Conservation (phyloP, 2,329 filamentous ascomycete species). For the Aspergillus ochraceus region DNA sequence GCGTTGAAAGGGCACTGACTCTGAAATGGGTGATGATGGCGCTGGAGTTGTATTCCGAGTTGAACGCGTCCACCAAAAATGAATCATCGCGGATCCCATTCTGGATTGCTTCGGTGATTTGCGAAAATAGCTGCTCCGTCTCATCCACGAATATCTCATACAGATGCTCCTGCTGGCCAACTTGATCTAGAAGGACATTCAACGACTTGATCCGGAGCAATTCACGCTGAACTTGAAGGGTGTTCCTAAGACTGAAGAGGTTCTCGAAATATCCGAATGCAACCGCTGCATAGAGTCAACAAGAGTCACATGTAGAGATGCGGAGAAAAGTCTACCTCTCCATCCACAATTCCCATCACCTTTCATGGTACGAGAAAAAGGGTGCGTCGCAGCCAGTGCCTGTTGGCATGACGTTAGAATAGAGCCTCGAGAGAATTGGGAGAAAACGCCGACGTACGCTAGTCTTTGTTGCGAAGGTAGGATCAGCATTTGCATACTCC, state of each 20-base stretch:
- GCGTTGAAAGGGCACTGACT: slow-evolving; percentile 42
- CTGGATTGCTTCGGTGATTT: slow-evolving; percentile 60
- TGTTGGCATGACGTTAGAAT: slow-evolving; percentile 40
- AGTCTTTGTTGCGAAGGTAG: slow-evolving; percentile 82
- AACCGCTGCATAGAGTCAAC: slow-evolving; percentile 62
- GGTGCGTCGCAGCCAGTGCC: slow-evolving; percentile 80
- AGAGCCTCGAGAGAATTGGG: neutral
- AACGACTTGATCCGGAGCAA: slow-evolving; percentile 69
- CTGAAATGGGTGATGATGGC: slow-evolving; percentile 82
- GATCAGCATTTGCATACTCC: slow-evolving; percentile 87
- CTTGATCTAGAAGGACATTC: slow-evolving; percentile 66
- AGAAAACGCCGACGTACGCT: slow-evolving; percentile 54
- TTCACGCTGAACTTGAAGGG: slow-evolving; percentile 67
- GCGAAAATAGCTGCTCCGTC: slow-evolving; percentile 66
- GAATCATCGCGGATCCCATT: slow-evolving; percentile 56
- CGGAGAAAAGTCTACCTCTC: slow-evolving; percentile 71
- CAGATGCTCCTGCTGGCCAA: slow-evolving; percentile 67
- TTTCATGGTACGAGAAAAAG: slow-evolving; percentile 81
- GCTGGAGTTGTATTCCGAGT: slow-evolving; percentile 65
- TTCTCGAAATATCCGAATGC: slow-evolving; percentile 92
- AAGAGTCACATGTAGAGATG: slow-evolving; percentile 11
- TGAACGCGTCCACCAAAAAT: slow-evolving; percentile 69
- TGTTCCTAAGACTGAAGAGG: slow-evolving; percentile 67
- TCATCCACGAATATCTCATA: slow-evolving; percentile 84
- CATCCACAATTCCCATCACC: slow-evolving; percentile 97